A percentile compares a stretch with the other conserved stretches of the same genome.
Evolutionary conservation across 306 rosid species (phyloP).

Genomic region (Alnus rubra): DNA sequence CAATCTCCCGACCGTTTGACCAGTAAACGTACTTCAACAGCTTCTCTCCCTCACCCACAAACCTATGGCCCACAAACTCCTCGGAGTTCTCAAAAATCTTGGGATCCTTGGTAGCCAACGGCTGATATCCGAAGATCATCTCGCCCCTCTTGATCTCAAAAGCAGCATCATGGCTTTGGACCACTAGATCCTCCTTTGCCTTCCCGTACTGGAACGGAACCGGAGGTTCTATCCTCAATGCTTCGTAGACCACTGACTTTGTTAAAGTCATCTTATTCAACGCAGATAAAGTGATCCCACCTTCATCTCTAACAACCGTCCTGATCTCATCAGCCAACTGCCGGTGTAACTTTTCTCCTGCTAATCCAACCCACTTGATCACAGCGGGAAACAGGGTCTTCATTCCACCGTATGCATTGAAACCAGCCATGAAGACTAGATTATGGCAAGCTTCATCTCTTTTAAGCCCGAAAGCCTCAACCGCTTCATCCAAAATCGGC

Average conservation of each 20-base stretch:
- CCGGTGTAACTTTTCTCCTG: slow-evolving; percentile 49
- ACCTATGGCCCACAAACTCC: slow-evolving; percentile 43
- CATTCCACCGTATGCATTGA: slow-evolving; percentile 71
- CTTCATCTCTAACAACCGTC: slow-evolving; percentile 41
- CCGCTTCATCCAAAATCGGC: slow-evolving; percentile 54
- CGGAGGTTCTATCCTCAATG: slow-evolving; percentile 66
- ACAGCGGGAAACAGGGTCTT: slow-evolving; percentile 52
- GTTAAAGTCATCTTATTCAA: slow-evolving; percentile 59
- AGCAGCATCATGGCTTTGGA: slow-evolving; percentile 52
- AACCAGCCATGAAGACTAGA: slow-evolving; percentile 54
- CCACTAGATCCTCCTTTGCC: slow-evolving; percentile 63
- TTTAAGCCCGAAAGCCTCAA: slow-evolving; percentile 31
- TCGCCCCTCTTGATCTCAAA: slow-evolving; percentile 72
- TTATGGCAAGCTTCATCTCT: slow-evolving; percentile 73
- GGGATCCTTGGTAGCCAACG: slow-evolving; percentile 65
- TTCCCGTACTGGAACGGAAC: slow-evolving; percentile 69
- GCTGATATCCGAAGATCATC: slow-evolving; percentile 73
- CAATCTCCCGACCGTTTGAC: slow-evolving; percentile 48
- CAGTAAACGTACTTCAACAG: slow-evolving; percentile 49
- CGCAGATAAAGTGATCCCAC: slow-evolving; percentile 35
- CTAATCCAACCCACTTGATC: slow-evolving; percentile 61
- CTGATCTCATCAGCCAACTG: slow-evolving; percentile 57
- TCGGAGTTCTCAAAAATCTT: slow-evolving; percentile 51
- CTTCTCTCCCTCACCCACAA: slow-evolving; percentile 38
- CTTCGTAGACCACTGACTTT: slow-evolving; percentile 64